Percentiles rank a stretch among this genome's conserved stretches.
These are phyloP conservation scores for Penicillium angulare DNA, from an alignment of 495 filamentous ascomycete species.

Conservation along the genomic window DNA sequence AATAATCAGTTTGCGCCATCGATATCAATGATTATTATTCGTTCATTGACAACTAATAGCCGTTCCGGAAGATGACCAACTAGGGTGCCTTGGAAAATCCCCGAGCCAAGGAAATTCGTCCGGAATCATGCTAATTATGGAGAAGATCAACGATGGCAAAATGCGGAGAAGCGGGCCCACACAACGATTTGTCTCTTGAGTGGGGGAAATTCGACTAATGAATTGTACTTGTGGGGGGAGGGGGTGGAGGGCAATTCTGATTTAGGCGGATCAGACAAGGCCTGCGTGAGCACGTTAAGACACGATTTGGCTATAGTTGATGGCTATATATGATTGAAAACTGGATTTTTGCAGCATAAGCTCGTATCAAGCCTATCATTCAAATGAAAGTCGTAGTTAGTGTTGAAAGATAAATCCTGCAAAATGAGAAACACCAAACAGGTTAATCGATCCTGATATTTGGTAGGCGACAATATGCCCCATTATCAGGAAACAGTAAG, in stretches of 20 bases:
- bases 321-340: neutral
- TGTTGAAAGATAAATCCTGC: too few species aligned
- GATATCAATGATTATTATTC: neutral
- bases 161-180: constrained; percentile 15
- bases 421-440: neutral
- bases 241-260: constrained; percentile 2
- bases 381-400: neutral
- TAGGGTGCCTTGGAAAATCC: neutral
- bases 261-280: neutral
- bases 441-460: neutral
- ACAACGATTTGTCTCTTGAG: neutral
- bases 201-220: neutral
- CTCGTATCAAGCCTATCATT: neutral
- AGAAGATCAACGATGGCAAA: constrained; percentile 13
- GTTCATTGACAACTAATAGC: too few species aligned
- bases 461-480: neutral
- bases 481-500: neutral
- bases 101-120: neutral
- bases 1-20: neutral
- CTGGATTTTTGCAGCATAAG: neutral
- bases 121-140: constrained; percentile 4
- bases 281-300: neutral
- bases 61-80: neutral
- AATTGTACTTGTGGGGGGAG: too few species aligned
- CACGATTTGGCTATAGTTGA: neutral